A percentile compares a stretch with the other conserved stretches of the same genome.
Evolutionary conservation across 169 alveolate genomes (phyloP).

Genomic region (Eimeria mitis): DNA sequence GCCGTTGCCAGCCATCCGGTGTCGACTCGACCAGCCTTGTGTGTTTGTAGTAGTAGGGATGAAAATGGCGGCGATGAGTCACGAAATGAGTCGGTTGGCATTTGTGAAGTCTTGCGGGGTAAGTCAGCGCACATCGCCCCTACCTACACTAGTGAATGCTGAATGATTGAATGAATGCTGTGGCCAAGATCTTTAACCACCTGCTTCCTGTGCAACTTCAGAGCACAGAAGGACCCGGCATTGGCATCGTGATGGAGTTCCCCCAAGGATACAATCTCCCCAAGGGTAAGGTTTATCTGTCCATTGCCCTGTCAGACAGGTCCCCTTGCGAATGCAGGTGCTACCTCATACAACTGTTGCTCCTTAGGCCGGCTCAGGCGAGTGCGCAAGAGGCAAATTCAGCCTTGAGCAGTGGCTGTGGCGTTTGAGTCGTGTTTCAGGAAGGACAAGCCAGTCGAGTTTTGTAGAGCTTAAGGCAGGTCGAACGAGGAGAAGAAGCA

Average conservation of each 20-base stretch:
- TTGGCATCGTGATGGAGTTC: slow-evolving; percentile 50
- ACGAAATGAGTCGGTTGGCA: slow-evolving; percentile 37
- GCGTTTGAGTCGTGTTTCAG: background rate
- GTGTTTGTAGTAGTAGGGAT: slow-evolving; percentile 25
- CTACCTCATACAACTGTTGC: background rate
- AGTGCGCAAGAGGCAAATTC: background rate
- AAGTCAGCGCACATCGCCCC: background rate
- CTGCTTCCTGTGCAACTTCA: slow-evolving; percentile 24
- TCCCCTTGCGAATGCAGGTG: background rate
- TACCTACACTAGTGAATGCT: too few species aligned
- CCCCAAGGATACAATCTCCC: slow-evolving; percentile 19
- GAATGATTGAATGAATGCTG: background rate
- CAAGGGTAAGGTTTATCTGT: background rate
- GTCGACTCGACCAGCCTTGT: slow-evolving; percentile 41
- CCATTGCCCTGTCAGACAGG: background rate
- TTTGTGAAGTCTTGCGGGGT: slow-evolving; percentile 75
- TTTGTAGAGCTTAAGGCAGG: background rate
- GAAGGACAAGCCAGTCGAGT: background rate
- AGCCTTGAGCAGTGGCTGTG: too few species aligned
- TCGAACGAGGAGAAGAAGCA: background rate
- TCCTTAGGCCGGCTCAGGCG: background rate
- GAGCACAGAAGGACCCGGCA: slow-evolving; percentile 58
- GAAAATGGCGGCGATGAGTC: slow-evolving; percentile 67
- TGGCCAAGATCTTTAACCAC: background rate
- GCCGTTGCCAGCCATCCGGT: background rate